Conservation (phyloP, 345 rosid genomes). For the Aquilaria yunnanensis region DNA sequence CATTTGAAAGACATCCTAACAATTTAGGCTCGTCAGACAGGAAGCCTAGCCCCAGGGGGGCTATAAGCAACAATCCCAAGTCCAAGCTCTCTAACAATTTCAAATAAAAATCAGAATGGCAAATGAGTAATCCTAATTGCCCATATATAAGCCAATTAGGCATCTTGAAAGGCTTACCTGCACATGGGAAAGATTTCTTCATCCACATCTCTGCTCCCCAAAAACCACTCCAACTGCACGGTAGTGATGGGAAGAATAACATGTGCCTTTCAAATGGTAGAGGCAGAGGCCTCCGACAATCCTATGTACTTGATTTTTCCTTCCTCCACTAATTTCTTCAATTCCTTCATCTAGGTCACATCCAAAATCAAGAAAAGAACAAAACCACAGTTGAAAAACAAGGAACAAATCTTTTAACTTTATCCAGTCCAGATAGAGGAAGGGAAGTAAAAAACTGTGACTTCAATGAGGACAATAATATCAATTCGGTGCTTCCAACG, state of each 20-base stretch:
- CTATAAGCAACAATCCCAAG: no score
- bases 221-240: constrained; percentile 36
- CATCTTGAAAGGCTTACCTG: constrained; percentile 25
- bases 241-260: constrained; percentile 41
- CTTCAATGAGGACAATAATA: neutral
- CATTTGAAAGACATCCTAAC: no score
- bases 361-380: neutral
- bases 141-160: no score
- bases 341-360: constrained; percentile 24
- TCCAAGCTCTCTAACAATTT: no score
- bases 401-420: neutral
- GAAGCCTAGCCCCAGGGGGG: no score
- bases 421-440: neutral
- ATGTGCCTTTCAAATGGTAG: constrained; percentile 35
- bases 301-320: constrained; percentile 38
- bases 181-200: constrained; percentile 39
- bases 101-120: no score
- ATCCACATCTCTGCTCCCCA: constrained; percentile 39
- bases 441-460: neutral
- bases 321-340: constrained; percentile 35
- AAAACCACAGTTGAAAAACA: neutral
- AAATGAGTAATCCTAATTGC: no score
- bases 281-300: constrained; percentile 36
- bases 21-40: no score
- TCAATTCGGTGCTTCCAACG: neutral